Evolutionary conservation across 495 filamentous ascomycete species (phyloP), one percentile per base, ranked within the genome.

Genomic region (Penicillium coprophilum): DNA sequence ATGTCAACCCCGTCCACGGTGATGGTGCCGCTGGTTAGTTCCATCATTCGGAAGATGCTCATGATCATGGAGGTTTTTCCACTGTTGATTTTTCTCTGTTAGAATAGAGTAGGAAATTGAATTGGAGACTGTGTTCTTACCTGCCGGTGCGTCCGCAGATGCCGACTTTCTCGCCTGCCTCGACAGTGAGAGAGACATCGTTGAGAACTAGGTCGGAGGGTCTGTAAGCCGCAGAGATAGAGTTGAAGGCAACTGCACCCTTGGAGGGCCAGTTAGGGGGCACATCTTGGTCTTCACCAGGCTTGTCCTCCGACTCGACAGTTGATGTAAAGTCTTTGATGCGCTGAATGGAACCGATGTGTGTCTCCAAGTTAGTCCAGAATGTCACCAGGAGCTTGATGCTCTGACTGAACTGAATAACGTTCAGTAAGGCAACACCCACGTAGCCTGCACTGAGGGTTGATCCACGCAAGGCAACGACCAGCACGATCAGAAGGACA

Each of bases 301-400:
- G 70, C 43, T 67, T 57, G 48, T 79, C 69, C 59, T 88, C 85
- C 0, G 72, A 69, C 1, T 73, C 60, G 13, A 82, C 79, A 21
- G 72, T 71, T 2, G 66, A 69, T 6, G 75, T 76, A 58, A 87
- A 85, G 4, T 70, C 68, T 55, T 80, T 84, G 53, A 89, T 74
- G n/a, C 85, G 75, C 9, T 79, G 68, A 8, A 86, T 75, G 19
- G 82, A 81, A 0, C 83, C 82, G 27, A 86, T 79, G 32, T 75
- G 71, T 4, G 80, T 84, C 47, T 84, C 82, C 27, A 85, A 68
- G 51, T 75, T 76, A 10, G 82, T 83, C 81, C 81, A 85, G 58
- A 76, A 79, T n/a, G 73, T 76, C 11, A 84, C 69, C 19, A 83
- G 57, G 4, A 79, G 65, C 57, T 78, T 78, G 57, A 84, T 71